Conservation (phyloP, 2,329 filamentous ascomycete genomes). For the Parafenestella ontariensis region DNA sequence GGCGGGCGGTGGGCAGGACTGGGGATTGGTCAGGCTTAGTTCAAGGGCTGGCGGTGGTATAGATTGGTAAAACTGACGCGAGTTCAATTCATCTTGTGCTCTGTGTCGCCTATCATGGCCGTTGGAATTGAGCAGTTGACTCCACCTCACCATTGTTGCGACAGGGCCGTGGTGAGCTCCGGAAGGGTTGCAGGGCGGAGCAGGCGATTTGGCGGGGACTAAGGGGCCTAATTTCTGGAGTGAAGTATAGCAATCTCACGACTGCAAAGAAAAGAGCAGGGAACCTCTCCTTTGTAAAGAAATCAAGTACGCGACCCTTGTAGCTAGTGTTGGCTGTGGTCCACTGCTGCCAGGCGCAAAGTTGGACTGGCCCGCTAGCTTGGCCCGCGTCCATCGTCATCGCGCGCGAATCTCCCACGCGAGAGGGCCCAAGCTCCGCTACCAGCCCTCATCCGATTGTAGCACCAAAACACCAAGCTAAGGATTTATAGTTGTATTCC, state of each 20-base stretch:
- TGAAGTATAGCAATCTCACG: not conserved
- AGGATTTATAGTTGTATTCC: not conserved
- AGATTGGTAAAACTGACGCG: constrained; percentile 36
- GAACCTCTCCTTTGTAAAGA: not conserved
- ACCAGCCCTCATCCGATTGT: too few relatives aligned
- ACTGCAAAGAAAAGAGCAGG: not conserved
- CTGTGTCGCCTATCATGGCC: constrained; percentile 48
- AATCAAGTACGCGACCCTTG: not conserved
- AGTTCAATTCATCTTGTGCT: constrained; percentile 52
- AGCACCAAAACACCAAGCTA: too few relatives aligned
- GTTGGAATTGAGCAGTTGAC: constrained; percentile 45
- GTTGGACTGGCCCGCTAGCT: constrained; percentile 18
- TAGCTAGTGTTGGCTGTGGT: constrained; percentile 17
- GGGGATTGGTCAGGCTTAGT: constrained; percentile 10
- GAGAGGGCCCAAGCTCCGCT: constrained; percentile 17
- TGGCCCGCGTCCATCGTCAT: constrained; percentile 20
- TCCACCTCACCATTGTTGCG: constrained; percentile 49
- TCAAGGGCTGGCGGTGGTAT: not conserved
- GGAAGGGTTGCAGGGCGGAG: not conserved
- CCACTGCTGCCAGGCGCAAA: too few relatives aligned
- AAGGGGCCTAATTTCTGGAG: not conserved
- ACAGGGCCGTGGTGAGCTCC: constrained; percentile 1
- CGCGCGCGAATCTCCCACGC: constrained; percentile 13
- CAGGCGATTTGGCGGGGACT: not conserved
- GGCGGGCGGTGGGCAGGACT: constrained; percentile 71